Evolutionary conservation across 1,284 basidiomycete genomes (phyloP), one percentile per base, ranked within the genome.

Genomic region (Ustilago vetiveriae): DNA sequence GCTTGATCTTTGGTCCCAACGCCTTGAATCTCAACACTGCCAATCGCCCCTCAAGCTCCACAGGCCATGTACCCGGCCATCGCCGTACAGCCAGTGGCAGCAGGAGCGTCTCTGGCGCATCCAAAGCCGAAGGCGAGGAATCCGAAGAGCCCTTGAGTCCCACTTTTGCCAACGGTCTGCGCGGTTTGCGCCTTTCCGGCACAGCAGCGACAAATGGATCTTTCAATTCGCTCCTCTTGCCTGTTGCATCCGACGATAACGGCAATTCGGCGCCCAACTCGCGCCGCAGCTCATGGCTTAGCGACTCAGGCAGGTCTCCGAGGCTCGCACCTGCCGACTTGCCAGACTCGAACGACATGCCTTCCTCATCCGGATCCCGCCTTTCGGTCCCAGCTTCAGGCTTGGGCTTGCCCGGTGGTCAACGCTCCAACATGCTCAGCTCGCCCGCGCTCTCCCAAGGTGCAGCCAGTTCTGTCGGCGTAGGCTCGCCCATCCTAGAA

Each of bases 1-100:
- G 70, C 46, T 53, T 78, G 26, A 65, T 66, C 4, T 75, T 75
- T 39, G 74, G 74, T 11, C 74, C 74, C 47, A 75, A 75, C 30
- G 67, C 71, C 19, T 51, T 70, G 23, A 65, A 48, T 19, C 38
- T 60, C 40, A 49, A 55, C 26, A 24, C 57, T 6, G 45, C 42
- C 8, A 41, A 24, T 11, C 43, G 67, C 1, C 39, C 69, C 10
- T 27, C 24, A 19, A 46, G 42, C 32, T 41, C 44, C 38, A 43
- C 57, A 19, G 44, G 60, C 14, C 17, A 19, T 19, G 36, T 37
- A 10, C 41, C 17, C 11, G 66, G 59, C 4, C 67, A 74, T 47
- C 48, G 68, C n/a, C 43, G 72, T 3, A 68, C 67, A 0, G 64
- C 60, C 14, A 74, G 64, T 42, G 64, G 74, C 26, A 55, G 67